phyloP scores from a whole-genome alignment of 345 rosid species.

The Lenwebbia sp. region DNA sequence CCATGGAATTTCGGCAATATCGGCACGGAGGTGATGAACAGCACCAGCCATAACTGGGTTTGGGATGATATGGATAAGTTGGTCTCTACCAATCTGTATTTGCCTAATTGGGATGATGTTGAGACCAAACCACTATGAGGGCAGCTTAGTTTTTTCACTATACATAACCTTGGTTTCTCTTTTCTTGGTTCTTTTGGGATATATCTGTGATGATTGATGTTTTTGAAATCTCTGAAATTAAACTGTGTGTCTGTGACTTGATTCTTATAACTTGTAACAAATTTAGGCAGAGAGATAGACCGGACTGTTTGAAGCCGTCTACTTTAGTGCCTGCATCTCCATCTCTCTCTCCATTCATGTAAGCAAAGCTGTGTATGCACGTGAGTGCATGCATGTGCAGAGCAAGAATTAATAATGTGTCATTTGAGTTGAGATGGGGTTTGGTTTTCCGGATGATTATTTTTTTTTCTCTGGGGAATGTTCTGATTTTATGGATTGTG shows the following conservation, averaged over 20 bases:
- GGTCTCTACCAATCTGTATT: slow-evolving; percentile 30
- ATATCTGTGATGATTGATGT: background rate
- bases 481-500: background rate
- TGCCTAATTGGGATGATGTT: slow-evolving; percentile 35
- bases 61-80: slow-evolving; percentile 50
- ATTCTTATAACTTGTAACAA: background rate
- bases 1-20: slow-evolving; percentile 8
- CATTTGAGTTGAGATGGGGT: background rate
- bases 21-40: slow-evolving; percentile 13
- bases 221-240: slow-evolving; percentile 1
- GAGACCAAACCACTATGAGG: slow-evolving; percentile 27
- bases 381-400: background rate
- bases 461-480: background rate
- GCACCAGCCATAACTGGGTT: slow-evolving; percentile 21
- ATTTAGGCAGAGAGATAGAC: background rate
- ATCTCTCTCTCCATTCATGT: background rate
- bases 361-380: background rate
- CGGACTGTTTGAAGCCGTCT: slow-evolving; percentile 19
- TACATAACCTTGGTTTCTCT: background rate
- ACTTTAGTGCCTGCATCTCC: slow-evolving; percentile 17
- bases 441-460: background rate
- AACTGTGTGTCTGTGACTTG: background rate
- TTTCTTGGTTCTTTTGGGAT: background rate
- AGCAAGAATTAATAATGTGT: background rate
- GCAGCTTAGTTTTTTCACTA: background rate